Base-by-base conservation (phyloP, 352 stramenopile genomes). In the Phytophthora hibernalis region DNA sequence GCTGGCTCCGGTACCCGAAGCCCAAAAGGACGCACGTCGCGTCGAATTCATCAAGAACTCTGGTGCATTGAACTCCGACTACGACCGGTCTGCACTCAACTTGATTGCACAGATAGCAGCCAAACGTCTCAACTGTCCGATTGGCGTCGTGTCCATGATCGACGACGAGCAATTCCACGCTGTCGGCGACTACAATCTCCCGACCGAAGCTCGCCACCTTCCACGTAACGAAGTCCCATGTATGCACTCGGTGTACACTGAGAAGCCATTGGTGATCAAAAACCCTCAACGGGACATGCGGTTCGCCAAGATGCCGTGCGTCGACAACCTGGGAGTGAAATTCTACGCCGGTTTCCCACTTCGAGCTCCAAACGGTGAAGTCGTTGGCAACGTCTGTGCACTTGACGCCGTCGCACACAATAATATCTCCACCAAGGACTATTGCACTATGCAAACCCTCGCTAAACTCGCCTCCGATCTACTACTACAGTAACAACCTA, bases 341-440 rank as follows among this genome's bases (percentile, higher is more conserved):
- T 89, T 88, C 60, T 91, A 89, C 74, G 82, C 80, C 2, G 77
- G 80, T 0, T 91, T 91, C 59, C 80, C 82, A 0, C 48, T 91
- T 1, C 61, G 53, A 48, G 78, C 76, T 0, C 79, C 80, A 1
- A 81, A 76, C 18, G 80, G 80, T 1, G 74, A 75, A 3, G 79
- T 89, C 6, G 65, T 89, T 5, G 79, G 76, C 37, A 21, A 4
- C 80, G 73, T 13, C 49, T 90, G 16, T 86, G 79, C 37, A 54
- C 77, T 10, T 6, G 82, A 90, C 44, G 56, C 61, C 2, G 50
- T 64, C 12, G 66, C 79, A 6, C 79, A 87, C 57, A 70, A 79
- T 50, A 78, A 81, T 61, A 85, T 90, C 58, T 77, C 77, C 1
- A 83, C 79, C 35, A 86, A 86, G 59, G 77, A 90, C 53, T 90